Evolutionary conservation across 108 stramenopile genomes (phyloP).

Genomic region (Fistulifera solaris): DNA sequence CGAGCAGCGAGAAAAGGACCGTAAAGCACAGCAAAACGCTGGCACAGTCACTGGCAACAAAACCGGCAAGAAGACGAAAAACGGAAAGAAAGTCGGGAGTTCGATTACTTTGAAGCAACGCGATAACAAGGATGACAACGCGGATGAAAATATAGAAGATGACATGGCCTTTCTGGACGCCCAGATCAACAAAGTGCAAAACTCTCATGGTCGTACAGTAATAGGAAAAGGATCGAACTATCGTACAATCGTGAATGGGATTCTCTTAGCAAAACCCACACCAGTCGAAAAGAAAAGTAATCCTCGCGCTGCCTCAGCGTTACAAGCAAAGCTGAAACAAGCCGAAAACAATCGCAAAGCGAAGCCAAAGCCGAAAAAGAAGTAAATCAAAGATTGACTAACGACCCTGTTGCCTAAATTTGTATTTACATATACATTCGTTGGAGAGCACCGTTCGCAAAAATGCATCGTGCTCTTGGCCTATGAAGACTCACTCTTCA

Average conservation of each 20-base stretch:
- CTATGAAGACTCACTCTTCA: not conserved
- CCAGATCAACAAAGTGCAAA: conserved; percentile 70
- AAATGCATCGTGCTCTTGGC: too few species aligned
- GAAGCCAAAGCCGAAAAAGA: conserved; percentile 41
- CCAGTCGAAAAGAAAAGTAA: conserved; percentile 37
- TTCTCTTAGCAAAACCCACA: conserved; percentile 48
- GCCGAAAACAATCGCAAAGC: conserved; percentile 47
- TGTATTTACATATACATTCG: too few species aligned
- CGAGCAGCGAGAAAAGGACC: conserved; percentile 22
- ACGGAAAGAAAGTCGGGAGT: conserved; percentile 24
- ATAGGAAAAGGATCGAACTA: conserved; percentile 48
- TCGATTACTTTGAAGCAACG: not conserved
- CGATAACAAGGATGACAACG: conserved; percentile 15
- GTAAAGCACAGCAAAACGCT: conserved; percentile 9
- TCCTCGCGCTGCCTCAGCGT: conserved; percentile 24
- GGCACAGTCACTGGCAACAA: conserved; percentile 21
- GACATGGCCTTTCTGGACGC: conserved; percentile 84
- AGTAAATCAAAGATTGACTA: conserved; percentile 5
- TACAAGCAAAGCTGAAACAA: conserved; percentile 57
- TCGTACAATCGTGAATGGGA: conserved; percentile 67
- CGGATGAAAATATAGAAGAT: conserved; percentile 44
- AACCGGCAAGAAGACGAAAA: conserved; percentile 41
- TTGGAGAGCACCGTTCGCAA: too few species aligned
- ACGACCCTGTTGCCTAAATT: too few species aligned
- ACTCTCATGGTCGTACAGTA: conserved; percentile 68